Conservation (phyloP, 441 rosid species). For the Populus hybrid region DNA sequence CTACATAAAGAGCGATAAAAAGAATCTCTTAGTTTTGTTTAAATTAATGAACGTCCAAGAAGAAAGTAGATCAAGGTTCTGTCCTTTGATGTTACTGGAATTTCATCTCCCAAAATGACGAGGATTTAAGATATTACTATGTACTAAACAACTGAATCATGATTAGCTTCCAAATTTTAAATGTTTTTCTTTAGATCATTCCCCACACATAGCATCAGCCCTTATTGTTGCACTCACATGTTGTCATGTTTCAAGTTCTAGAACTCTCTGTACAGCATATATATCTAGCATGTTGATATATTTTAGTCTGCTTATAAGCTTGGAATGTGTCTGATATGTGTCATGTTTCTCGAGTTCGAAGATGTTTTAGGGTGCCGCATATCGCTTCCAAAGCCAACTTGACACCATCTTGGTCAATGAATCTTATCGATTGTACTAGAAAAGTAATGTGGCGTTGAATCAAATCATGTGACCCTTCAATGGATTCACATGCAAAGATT, state of each 20-base stretch:
- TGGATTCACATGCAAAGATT: conserved; percentile 45
- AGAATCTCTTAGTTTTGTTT: no score
- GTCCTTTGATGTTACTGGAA: neutral
- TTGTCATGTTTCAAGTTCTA: conserved; percentile 3
- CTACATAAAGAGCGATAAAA: neutral
- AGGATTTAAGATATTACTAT: neutral
- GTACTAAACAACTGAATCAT: neutral
- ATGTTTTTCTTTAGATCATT: neutral
- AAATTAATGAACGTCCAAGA: no score
- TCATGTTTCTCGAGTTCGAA: conserved; percentile 16
- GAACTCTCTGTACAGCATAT: neutral
- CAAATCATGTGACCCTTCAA: conserved; percentile 38
- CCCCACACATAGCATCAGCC: neutral
- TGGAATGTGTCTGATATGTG: conserved; percentile 17
- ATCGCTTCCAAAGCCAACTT: conserved; percentile 5
- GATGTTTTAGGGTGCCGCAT: conserved; percentile 5
- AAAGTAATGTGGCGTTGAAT: conserved; percentile 21
- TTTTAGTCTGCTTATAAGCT: neutral
- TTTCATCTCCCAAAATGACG: neutral
- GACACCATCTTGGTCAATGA: conserved; percentile 13
- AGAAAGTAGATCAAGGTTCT: no score
- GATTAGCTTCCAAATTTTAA: conserved; percentile 8
- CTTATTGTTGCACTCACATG: conserved; percentile 3
- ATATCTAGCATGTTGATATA: neutral
- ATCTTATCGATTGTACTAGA: conserved; percentile 5